Evolutionary conservation across 331 rosid genomes (phyloP).

Genomic region (Spiraea crenata): DNA sequence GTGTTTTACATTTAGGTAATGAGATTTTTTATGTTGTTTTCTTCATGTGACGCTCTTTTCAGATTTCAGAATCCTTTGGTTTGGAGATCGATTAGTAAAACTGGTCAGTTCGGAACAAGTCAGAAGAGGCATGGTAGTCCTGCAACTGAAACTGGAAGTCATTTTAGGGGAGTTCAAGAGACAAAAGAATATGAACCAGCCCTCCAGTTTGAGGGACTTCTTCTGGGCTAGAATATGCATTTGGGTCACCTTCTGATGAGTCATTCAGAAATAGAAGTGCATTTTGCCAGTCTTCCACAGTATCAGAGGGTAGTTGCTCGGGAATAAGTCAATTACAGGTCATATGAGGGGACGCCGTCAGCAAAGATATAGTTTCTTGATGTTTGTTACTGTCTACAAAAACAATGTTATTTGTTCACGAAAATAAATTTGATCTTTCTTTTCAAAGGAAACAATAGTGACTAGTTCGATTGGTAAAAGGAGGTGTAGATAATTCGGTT

Average conservation of each 20-base stretch:
- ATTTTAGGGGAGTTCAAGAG: constrained; percentile 48
- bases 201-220: constrained; percentile 13
- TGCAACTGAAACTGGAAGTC: constrained; percentile 57
- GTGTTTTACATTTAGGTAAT: not conserved
- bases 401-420: too few relatives aligned
- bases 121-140: constrained; percentile 14
- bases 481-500: too few relatives aligned
- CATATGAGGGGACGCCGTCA: too few relatives aligned
- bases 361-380: too few relatives aligned
- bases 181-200: constrained; percentile 38
- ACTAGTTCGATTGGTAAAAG: too few relatives aligned
- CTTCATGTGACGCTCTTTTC: not conserved
- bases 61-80: constrained; percentile 41
- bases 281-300: constrained; percentile 75
- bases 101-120: constrained; percentile 28
- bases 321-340: not conserved
- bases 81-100: constrained; percentile 34
- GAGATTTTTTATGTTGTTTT: constrained; percentile 10
- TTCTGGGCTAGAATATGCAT: constrained; percentile 14
- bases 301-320: constrained; percentile 52
- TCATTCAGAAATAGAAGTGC: constrained; percentile 35
- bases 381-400: too few relatives aligned
- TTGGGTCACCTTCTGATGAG: constrained; percentile 14
- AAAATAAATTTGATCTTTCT: too few relatives aligned
- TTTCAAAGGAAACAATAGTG: too few relatives aligned